A percentile compares a stretch with the other conserved stretches of the same genome.
Conservation (phyloP, 2,329 filamentous ascomycete genomes). For the Monosporascus sp. region DNA sequence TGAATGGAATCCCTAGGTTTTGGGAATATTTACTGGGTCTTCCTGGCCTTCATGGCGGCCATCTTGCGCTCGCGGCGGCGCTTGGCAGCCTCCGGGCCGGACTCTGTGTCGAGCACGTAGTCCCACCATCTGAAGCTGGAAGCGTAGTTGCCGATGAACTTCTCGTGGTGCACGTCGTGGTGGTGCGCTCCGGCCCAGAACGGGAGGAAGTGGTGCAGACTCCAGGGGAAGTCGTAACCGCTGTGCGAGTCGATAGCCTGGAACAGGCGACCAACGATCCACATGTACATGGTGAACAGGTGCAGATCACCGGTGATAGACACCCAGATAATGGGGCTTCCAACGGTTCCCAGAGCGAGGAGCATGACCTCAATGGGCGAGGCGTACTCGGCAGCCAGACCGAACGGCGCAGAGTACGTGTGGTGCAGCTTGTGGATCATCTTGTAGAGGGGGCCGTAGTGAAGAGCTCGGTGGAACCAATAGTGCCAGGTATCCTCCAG, state of each 20-base stretch:
- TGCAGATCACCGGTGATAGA: conserved; percentile 81
- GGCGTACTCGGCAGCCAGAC: conserved; percentile 93
- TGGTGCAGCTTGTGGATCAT: conserved; percentile 98
- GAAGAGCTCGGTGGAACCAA: conserved; percentile 87
- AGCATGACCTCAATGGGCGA: conserved; percentile 97
- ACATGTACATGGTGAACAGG: conserved; percentile 95
- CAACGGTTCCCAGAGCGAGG: conserved; percentile 80
- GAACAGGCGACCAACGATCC: conserved; percentile 89
- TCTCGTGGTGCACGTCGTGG: conserved; percentile 96
- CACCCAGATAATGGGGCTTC: conserved; percentile 77
- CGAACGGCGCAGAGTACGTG: conserved; percentile 96
- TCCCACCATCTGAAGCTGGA: conserved; percentile 99
- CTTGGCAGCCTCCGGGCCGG: conserved; percentile 80
- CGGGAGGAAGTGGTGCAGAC: conserved; percentile 87
- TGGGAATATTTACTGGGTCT: conserved; percentile 50
- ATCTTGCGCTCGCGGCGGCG: conserved; percentile 74
- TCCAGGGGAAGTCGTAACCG: conserved; percentile 98
- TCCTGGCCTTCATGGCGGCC: conserved; percentile 58
- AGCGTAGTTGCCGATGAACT: conserved; percentile 96
- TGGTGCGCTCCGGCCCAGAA: conserved; percentile 98
- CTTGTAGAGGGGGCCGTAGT: conserved; percentile 94
- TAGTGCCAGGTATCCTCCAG: conserved; percentile 98
- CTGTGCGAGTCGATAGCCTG: conserved; percentile 97
- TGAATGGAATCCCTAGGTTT: neutral
- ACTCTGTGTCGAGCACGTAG: conserved; percentile 87